Conservation (phyloP, 768 basidiomycete genomes). For the Suillus placidus region DNA sequence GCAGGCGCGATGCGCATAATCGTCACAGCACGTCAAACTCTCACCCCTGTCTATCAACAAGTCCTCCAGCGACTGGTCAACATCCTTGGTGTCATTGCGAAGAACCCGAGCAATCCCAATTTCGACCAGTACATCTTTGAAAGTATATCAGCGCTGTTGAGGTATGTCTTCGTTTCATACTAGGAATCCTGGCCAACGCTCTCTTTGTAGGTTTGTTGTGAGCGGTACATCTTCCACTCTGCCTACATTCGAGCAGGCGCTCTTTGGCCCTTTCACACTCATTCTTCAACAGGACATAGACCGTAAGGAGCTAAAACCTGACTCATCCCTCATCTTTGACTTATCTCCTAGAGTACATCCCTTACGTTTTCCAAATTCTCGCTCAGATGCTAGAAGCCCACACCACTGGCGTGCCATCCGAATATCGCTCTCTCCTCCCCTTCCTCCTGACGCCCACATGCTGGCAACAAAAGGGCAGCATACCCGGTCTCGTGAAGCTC, state of each 20-base stretch:
- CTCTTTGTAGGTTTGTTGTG: conserved; percentile 69
- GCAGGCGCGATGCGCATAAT: conserved; percentile 94
- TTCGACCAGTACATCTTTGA: conserved; percentile 99
- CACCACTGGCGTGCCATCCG: conserved; percentile 59
- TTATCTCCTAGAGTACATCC: conserved; percentile 78
- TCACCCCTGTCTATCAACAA: conserved; percentile 67
- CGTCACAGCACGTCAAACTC: conserved; percentile 79
- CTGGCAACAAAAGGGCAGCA: conserved; percentile 94
- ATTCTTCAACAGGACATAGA: conserved; percentile 93
- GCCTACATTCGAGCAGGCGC: conserved; percentile 71
- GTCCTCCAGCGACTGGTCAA: conserved; percentile 74
- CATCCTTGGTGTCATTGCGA: conserved; percentile 86
- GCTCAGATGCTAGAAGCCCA: conserved; percentile 94
- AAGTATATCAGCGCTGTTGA: conserved; percentile 90
- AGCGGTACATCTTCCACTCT: conserved; percentile 68
- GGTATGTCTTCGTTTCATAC: conserved; percentile 46
- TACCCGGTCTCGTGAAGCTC: conserved; percentile 90
- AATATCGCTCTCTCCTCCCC: conserved; percentile 79
- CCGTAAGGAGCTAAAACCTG: conserved; percentile 50
- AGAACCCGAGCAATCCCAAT: conserved; percentile 96
- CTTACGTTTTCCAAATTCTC: conserved; percentile 95
- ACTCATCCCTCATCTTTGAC: conserved; percentile 1
- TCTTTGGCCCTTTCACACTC: conserved; percentile 86
- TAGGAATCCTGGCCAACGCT: conserved; percentile 8
- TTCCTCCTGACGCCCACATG: conserved; percentile 82